phyloP scores from a whole-genome alignment of 1,139 yeast genomes.

The Candida tunisiensis region DNA sequence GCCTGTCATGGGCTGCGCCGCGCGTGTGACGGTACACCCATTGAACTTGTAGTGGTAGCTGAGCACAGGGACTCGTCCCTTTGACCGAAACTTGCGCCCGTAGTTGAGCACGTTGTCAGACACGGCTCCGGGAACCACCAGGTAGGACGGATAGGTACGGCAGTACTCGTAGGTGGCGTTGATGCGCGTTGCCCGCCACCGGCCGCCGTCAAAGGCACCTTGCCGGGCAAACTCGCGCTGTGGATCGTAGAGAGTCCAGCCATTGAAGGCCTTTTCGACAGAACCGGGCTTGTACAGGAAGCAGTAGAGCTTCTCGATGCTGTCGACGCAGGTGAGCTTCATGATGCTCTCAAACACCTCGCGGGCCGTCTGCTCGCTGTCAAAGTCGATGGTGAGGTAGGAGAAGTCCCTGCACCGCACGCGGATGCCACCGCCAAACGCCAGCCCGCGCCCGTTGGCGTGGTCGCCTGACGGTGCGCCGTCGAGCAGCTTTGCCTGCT shows the following conservation, averaged over 20 bases:
- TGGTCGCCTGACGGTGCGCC: conserved; percentile 5
- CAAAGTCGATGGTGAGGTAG: conserved; percentile 64
- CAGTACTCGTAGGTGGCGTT: conserved; percentile 55
- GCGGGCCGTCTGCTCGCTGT: conserved; percentile 36
- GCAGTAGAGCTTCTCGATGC: conserved; percentile 50
- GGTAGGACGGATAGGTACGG: conserved; percentile 51
- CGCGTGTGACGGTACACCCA: conserved; percentile 65
- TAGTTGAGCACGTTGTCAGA: conserved; percentile 73
- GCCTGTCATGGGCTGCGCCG: conserved; percentile 91
- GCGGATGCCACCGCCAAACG: conserved; percentile 42
- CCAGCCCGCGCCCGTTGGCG: conserved; percentile 26
- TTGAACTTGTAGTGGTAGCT: conserved; percentile 60
- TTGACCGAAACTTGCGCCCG: conserved; percentile 75
- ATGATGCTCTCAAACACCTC: conserved; percentile 64
- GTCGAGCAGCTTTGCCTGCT: conserved; percentile 2
- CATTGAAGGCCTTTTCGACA: conserved; percentile 34
- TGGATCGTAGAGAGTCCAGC: conserved; percentile 63
- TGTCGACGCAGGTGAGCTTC: conserved; percentile 40
- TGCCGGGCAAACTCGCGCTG: conserved; percentile 45
- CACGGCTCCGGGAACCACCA: conserved; percentile 57
- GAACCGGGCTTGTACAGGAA: conserved; percentile 45
- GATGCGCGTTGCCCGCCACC: conserved; percentile 57
- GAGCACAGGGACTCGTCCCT: conserved; percentile 67
- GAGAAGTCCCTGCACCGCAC: conserved; percentile 78
- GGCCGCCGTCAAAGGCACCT: conserved; percentile 19